Conservation (phyloP, 73 alveolate genomes). For the Stentor coeruleus region DNA sequence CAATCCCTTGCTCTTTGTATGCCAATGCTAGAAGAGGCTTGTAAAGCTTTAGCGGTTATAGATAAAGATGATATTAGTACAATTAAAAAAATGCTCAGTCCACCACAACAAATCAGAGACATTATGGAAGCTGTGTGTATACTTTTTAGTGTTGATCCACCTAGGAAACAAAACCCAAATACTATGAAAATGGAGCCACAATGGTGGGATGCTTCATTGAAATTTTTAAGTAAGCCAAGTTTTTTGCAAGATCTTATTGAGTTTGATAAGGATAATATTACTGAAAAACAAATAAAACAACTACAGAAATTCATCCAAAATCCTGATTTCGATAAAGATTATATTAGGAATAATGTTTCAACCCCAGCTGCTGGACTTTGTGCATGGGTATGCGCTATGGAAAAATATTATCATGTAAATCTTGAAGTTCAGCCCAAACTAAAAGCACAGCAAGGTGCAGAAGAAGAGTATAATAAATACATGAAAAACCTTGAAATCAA, state of each 20-base stretch:
- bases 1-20: conserved; percentile 82
- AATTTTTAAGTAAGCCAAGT: conserved; percentile 32
- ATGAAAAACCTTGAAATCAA: conserved; percentile 76
- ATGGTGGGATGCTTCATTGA: conserved; percentile 77
- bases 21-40: conserved; percentile 77
- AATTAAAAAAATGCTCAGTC: conserved; percentile 58
- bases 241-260: conserved; percentile 37
- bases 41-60: conserved; percentile 58
- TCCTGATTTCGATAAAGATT: conserved; percentile 35
- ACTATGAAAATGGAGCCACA: conserved; percentile 64
- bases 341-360: conserved; percentile 12
- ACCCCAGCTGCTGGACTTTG: conserved; percentile 42
- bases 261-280: conserved; percentile 34
- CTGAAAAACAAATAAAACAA: conserved; percentile 58
- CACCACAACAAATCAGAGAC: conserved; percentile 73
- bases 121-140: conserved; percentile 91
- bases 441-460: conserved; percentile 78
- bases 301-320: conserved; percentile 37
- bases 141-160: conserved; percentile 74
- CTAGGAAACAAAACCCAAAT: conserved; percentile 63
- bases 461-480: conserved; percentile 72
- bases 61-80: conserved; percentile 59
- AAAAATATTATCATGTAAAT: conserved; percentile 85
- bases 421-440: conserved; percentile 86
- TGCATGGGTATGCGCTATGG: conserved; percentile 94